Evolutionary conservation across 768 basidiomycete genomes (phyloP).

Genomic region (Lactarius psammicola): DNA sequence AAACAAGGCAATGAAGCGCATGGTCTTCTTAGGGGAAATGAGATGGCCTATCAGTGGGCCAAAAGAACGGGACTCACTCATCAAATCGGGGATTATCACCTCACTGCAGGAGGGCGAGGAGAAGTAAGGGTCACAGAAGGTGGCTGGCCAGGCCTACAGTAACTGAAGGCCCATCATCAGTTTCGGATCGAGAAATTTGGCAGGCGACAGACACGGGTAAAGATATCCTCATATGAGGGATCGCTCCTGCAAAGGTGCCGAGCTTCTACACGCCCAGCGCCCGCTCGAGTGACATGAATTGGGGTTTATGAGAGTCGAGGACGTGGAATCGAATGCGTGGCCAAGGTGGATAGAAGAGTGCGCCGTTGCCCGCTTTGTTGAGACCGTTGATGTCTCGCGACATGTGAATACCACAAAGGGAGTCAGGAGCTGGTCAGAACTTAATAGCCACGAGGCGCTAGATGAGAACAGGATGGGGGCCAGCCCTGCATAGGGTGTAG

Average conservation of each 20-base stretch:
- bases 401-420: constrained; percentile 22
- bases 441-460: constrained; percentile 14
- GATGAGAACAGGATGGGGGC: neutral
- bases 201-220: neutral
- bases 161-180: neutral
- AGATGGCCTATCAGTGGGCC: constrained; percentile 10
- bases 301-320: constrained; percentile 13
- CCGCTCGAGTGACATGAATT: constrained; percentile 12
- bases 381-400: neutral
- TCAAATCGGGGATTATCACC: constrained; percentile 7
- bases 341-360: neutral
- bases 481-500: neutral
- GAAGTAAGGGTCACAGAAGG: neutral
- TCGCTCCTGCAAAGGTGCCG: constrained; percentile 8
- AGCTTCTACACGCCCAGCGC: constrained; percentile 7
- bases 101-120: neutral
- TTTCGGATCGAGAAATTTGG: constrained; percentile 12
- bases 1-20: neutral
- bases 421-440: constrained; percentile 5
- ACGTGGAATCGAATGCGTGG: constrained; percentile 1
- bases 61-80: constrained; percentile 11
- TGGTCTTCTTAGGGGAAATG: neutral
- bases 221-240: constrained; percentile 6
- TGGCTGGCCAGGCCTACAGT: constrained; percentile 5
- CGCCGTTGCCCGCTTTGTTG: constrained; percentile 13